A percentile compares a stretch with the other conserved stretches of the same genome.
phyloP scores from a whole-genome alignment of 2,329 filamentous ascomycete species.

The Alternaria infectoria region DNA sequence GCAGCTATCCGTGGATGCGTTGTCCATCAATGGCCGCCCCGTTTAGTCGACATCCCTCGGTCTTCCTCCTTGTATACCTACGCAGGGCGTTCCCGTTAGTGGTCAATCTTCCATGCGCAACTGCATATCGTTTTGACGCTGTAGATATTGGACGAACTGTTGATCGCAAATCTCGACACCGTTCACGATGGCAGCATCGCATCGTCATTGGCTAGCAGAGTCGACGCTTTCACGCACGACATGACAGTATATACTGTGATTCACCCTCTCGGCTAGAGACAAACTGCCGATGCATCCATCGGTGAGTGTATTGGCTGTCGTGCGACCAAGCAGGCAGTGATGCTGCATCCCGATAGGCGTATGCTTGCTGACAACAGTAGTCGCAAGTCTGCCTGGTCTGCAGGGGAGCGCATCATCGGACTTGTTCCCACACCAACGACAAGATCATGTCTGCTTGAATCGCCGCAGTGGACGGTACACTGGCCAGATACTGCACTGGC shows the following conservation, averaged over 20 bases:
- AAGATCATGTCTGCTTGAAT: slow-evolving; percentile 15
- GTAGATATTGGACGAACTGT: not conserved
- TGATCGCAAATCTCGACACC: not conserved
- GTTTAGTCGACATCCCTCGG: not conserved
- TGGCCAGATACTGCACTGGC: not conserved
- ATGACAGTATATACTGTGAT: not conserved
- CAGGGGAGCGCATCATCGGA: slow-evolving; percentile 19
- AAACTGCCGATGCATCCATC: slow-evolving; percentile 7
- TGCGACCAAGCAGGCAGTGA: slow-evolving; percentile 16
- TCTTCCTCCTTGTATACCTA: not conserved
- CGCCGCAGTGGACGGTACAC: not conserved
- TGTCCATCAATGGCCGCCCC: slow-evolving; percentile 11
- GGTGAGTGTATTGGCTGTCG: slow-evolving; percentile 5
- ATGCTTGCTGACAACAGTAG: slow-evolving; percentile 1
- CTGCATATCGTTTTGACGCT: not conserved
- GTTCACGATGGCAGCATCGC: not conserved
- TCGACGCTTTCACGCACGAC: not conserved
- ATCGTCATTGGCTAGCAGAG: not conserved
- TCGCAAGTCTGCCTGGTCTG: not conserved
- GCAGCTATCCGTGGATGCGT: slow-evolving; percentile 22
- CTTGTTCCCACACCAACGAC: slow-evolving; percentile 7
- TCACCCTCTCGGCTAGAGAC: slow-evolving; percentile 3
- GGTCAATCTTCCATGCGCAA: not conserved
- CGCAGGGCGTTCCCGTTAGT: not conserved
- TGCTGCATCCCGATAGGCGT: slow-evolving; percentile 10